These are phyloP conservation scores for Solanum chilense DNA, from an alignment of 257 asterid species.

Conservation along the genomic window DNA sequence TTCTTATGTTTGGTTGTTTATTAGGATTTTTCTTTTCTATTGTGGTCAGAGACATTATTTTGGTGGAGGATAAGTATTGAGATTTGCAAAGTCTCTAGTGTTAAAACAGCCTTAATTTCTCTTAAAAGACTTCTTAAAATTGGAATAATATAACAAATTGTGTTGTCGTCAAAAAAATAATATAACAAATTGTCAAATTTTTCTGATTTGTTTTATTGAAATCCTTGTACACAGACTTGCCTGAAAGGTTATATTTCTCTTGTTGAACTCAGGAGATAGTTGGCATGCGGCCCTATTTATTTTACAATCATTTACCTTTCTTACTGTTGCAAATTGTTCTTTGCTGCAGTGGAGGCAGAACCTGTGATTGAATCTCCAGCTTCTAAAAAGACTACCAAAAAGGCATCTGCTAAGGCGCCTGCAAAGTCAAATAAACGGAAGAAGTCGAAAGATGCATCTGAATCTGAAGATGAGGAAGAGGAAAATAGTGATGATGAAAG, in stretches of 20 bases:
- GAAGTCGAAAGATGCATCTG: constrained; percentile 41
- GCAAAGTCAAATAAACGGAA: constrained; percentile 58
- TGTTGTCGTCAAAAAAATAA: background rate
- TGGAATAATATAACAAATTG: background rate
- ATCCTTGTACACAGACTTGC: background rate
- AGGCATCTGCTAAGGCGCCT: constrained; percentile 21
- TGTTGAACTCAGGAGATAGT: background rate
- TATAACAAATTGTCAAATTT: background rate
- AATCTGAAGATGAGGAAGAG: constrained; percentile 39
- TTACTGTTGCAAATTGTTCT: background rate
- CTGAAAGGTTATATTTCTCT: background rate
- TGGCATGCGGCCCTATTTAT: background rate
- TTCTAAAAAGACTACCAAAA: constrained; percentile 28
- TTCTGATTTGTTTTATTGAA: background rate
- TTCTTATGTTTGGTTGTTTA: background rate
- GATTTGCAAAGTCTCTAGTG: background rate
- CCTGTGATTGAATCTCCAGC: constrained; percentile 15
- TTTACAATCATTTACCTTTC: background rate
- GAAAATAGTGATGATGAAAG: constrained; percentile 16
- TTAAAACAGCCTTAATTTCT: background rate
- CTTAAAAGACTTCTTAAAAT: background rate
- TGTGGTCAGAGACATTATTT: background rate
- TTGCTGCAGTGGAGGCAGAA: constrained; percentile 32
- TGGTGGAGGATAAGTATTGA: background rate
- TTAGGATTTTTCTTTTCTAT: background rate